These are phyloP conservation scores for Cyclotella sp. DNA, from an alignment of 108 stramenopile species.

Conservation along the genomic window DNA sequence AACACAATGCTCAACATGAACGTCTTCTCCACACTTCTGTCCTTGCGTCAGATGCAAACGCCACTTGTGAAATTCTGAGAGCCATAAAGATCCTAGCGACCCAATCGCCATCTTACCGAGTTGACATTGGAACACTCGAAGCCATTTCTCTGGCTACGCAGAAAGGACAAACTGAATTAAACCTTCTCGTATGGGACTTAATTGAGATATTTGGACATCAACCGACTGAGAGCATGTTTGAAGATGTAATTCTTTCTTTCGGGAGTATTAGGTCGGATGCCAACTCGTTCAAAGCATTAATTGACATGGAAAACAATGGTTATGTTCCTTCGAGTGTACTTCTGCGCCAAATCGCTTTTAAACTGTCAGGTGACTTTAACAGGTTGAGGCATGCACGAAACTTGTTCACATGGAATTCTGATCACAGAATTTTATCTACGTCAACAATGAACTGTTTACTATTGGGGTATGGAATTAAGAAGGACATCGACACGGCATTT, in stretches of 20 bases:
- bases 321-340: conserved; percentile 61
- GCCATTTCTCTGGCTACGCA: conserved; percentile 60
- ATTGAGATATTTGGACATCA: conserved; percentile 59
- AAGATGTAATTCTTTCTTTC: conserved; percentile 73
- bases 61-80: conserved; percentile 20
- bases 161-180: conserved; percentile 46
- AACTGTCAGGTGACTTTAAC: conserved; percentile 37
- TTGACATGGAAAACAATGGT: conserved; percentile 72
- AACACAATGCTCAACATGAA: too few species aligned
- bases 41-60: neutral
- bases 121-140: conserved; percentile 67
- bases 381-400: conserved; percentile 38
- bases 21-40: neutral
- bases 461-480: conserved; percentile 42
- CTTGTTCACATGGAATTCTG: conserved; percentile 30
- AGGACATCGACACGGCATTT: conserved; percentile 44
- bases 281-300: conserved; percentile 58
- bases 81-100: conserved; percentile 27
- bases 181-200: conserved; percentile 69
- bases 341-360: conserved; percentile 51
- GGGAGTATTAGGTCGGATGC: conserved; percentile 30
- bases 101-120: neutral
- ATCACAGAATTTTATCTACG: conserved; percentile 24
- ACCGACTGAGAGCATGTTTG: conserved; percentile 72
- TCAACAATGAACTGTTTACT: conserved; percentile 53